Percentiles rank a stretch among this genome's conserved stretches.
Conservation (phyloP, 1,284 basidiomycete species). For the Phellopilus nigrolimitatus region DNA sequence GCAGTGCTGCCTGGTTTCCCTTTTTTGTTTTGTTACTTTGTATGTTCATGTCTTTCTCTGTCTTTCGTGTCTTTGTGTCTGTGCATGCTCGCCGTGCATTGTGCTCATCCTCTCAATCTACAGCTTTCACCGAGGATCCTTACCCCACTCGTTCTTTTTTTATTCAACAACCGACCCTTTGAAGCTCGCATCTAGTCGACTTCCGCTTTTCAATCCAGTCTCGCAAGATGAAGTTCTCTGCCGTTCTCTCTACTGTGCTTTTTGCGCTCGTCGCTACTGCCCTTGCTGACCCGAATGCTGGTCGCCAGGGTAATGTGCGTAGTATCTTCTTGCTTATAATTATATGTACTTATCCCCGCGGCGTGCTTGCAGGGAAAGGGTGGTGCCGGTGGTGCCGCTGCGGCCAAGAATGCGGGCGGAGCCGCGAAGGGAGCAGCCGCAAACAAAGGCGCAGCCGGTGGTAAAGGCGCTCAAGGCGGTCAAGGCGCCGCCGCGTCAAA, state of each 20-base stretch:
- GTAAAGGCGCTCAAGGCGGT: slow-evolving; percentile 18
- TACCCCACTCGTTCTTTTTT: slow-evolving; percentile 35
- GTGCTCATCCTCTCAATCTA: neutral
- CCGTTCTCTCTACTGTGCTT: slow-evolving; percentile 37
- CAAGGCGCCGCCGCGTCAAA: too few relatives aligned
- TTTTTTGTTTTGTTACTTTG: slow-evolving; percentile 24
- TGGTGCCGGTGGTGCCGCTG: slow-evolving; percentile 24
- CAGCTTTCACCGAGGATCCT: slow-evolving; percentile 29
- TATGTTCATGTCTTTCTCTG: slow-evolving; percentile 22
- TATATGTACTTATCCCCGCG: neutral
- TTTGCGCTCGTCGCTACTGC: slow-evolving; percentile 37
- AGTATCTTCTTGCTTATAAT: neutral
- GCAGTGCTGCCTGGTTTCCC: slow-evolving; percentile 35
- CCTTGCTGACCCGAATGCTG: slow-evolving; percentile 3
- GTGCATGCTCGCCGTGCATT: neutral
- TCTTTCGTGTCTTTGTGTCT: neutral
- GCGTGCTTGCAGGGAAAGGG: slow-evolving; percentile 20
- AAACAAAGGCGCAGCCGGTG: too few relatives aligned
- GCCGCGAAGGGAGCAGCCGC: slow-evolving; percentile 22
- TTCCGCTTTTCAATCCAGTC: slow-evolving; percentile 22
- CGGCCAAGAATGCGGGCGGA: slow-evolving; percentile 15
- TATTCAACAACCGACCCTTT: slow-evolving; percentile 26
- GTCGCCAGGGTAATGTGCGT: slow-evolving; percentile 16
- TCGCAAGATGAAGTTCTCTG: slow-evolving; percentile 48
- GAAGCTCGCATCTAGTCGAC: slow-evolving; percentile 33